These are phyloP conservation scores for Puccinia polysora DNA, from an alignment of 1,284 basidiomycete genomes.

Conservation along the genomic window DNA sequence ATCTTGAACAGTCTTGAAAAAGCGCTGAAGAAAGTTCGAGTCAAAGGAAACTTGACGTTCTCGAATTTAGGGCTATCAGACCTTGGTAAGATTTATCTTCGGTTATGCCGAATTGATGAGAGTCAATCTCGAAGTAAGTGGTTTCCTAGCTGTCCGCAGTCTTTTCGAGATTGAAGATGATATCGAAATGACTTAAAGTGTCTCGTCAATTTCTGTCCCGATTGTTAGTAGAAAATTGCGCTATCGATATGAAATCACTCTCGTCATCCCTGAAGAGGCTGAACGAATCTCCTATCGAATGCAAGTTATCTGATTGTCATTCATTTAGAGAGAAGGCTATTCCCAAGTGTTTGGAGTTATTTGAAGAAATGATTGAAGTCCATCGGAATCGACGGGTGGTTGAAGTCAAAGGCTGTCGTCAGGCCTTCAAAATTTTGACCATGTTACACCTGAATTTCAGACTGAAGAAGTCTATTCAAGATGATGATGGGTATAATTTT, in stretches of 20 bases:
- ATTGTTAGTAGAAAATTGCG: neutral
- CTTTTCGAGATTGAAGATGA: neutral
- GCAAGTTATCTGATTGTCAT: neutral
- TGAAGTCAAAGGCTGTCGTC: neutral
- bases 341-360: slow-evolving; percentile 16
- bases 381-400: slow-evolving; percentile 3
- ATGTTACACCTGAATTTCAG: slow-evolving; percentile 7
- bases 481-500: neutral
- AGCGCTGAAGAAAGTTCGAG: slow-evolving; percentile 7
- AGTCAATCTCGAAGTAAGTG: neutral
- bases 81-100: slow-evolving; percentile 6
- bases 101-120: slow-evolving; percentile 4
- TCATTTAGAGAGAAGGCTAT: neutral
- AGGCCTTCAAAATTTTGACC: slow-evolving; percentile 24
- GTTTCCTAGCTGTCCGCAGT: neutral
- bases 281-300: neutral
- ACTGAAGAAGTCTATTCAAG: neutral
- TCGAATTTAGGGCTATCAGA: slow-evolving; percentile 16
- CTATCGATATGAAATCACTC: slow-evolving; percentile 6
- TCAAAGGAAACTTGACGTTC: slow-evolving; percentile 2
- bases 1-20: slow-evolving; percentile 5
- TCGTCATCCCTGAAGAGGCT: neutral
- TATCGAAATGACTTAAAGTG: neutral
- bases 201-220: neutral
- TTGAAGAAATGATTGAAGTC: slow-evolving; percentile 39